Percentiles rank a stretch among this genome's conserved stretches.
Evolutionary conservation across 2,329 filamentous ascomycete species (phyloP).

Genomic region (Ceratocystis cubensis): DNA sequence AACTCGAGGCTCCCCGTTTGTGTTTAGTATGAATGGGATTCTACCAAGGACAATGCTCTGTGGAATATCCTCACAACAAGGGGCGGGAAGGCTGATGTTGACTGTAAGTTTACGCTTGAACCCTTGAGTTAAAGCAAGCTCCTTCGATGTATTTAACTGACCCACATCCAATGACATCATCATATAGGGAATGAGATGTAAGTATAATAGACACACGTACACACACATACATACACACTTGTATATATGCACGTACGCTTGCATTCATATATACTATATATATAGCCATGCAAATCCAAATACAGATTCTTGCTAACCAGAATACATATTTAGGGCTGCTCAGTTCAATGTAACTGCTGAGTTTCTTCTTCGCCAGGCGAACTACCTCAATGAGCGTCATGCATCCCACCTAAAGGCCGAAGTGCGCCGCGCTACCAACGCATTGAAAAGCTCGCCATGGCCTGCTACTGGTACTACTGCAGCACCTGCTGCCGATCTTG

Average conservation of each 20-base stretch:
- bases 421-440: slow-evolving; percentile 61
- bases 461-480: slow-evolving; percentile 47
- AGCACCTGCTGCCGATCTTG: slow-evolving; percentile 34
- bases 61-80: slow-evolving; percentile 83
- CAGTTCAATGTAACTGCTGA: slow-evolving; percentile 74
- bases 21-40: slow-evolving; percentile 54
- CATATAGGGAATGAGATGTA: slow-evolving; percentile 62
- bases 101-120: slow-evolving; percentile 49
- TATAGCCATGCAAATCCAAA: no score
- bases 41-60: slow-evolving; percentile 69
- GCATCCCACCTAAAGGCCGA: slow-evolving; percentile 81
- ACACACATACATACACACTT: background rate
- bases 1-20: background rate
- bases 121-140: background rate
- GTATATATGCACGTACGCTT: no score
- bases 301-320: background rate
- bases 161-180: slow-evolving; percentile 15
- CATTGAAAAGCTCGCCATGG: slow-evolving; percentile 40
- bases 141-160: slow-evolving; percentile 22
- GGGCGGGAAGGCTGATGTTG: slow-evolving; percentile 61
- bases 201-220: slow-evolving; percentile 25
- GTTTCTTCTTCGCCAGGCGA: slow-evolving; percentile 85
- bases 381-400: slow-evolving; percentile 85
- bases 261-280: background rate
- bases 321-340: slow-evolving; percentile 41